Conservation (phyloP, 768 basidiomycete species). For the Phlebiopsis flavidoalba region DNA sequence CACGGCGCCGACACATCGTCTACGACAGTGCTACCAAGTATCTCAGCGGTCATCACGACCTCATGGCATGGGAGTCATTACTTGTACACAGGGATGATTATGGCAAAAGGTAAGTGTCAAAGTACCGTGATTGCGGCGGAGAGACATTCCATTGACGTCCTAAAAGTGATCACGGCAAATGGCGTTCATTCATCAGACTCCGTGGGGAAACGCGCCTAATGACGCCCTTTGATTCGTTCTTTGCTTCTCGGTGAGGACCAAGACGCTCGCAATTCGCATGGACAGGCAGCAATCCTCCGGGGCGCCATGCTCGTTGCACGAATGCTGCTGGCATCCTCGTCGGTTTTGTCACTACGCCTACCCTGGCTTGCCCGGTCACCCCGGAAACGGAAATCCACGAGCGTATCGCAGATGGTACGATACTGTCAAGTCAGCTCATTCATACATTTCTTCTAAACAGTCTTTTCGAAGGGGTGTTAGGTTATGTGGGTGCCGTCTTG, state of each 20-base stretch:
- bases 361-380: slow-evolving; percentile 82
- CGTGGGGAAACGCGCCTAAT: slow-evolving; percentile 91
- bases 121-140: background rate
- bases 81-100: slow-evolving; percentile 86
- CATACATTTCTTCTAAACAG: background rate
- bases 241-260: slow-evolving; percentile 94
- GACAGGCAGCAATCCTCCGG: slow-evolving; percentile 86
- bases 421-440: background rate
- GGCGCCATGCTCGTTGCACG: slow-evolving; percentile 80
- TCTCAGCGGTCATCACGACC: slow-evolving; percentile 95
- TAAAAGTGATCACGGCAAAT: slow-evolving; percentile 64
- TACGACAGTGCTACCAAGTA: slow-evolving; percentile 99
- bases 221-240: slow-evolving; percentile 93
- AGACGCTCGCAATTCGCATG: slow-evolving; percentile 95
- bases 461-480: slow-evolving; percentile 1
- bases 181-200: slow-evolving; percentile 89
- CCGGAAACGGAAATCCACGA: slow-evolving; percentile 85
- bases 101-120: slow-evolving; percentile 65
- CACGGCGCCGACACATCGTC: slow-evolving; percentile 94
- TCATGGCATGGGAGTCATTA: slow-evolving; percentile 97
- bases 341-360: slow-evolving; percentile 89
- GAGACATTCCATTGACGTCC: background rate
- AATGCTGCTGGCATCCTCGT: slow-evolving; percentile 77
- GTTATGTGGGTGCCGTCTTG: slow-evolving; percentile 85
- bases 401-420: slow-evolving; percentile 73